Conservation (phyloP, 345 rosid genomes). For the Pugionium dolabratum region DNA sequence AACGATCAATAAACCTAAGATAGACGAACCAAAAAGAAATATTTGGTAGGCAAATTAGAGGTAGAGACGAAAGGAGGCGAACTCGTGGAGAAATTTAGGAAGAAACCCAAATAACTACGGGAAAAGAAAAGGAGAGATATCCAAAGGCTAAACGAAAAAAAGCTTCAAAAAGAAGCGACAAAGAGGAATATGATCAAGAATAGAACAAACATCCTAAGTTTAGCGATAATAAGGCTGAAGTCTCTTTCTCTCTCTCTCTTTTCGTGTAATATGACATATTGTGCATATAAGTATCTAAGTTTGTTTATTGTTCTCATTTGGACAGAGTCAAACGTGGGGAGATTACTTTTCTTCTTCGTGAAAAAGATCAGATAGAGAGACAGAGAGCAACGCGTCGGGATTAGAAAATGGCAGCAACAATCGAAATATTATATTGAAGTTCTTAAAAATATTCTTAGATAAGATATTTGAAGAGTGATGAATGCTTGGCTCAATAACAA, state of each 20-base stretch:
- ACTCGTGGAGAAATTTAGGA: slow-evolving; percentile 20
- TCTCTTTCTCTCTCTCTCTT: slow-evolving; percentile 21
- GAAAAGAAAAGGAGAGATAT: not conserved
- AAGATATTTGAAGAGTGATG: too few species aligned
- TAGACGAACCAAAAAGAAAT: slow-evolving; percentile 31
- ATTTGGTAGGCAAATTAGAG: slow-evolving; percentile 33
- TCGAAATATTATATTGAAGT: too few species aligned
- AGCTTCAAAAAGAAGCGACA: slow-evolving; percentile 40
- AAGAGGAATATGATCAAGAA: slow-evolving; percentile 43
- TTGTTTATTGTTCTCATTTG: slow-evolving; percentile 6
- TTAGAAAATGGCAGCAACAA: too few species aligned
- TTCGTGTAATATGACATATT: too few species aligned
- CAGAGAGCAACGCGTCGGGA: too few species aligned
- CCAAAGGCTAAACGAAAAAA: slow-evolving; percentile 27
- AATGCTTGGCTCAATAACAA: too few species aligned
- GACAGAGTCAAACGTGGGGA: slow-evolving; percentile 27
- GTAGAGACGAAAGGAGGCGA: slow-evolving; percentile 31
- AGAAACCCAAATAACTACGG: not conserved
- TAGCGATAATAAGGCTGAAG: not conserved
- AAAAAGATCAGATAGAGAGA: too few species aligned
- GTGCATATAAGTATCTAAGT: not conserved
- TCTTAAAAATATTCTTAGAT: too few species aligned
- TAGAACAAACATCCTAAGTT: slow-evolving; percentile 33
- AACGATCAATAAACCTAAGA: slow-evolving; percentile 27
- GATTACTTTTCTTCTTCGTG: slow-evolving; percentile 1